Percentiles rank a stretch among this genome's conserved stretches.
Conservation (phyloP, 106 monocot genomes). For the Phalaenopsis equestris region DNA sequence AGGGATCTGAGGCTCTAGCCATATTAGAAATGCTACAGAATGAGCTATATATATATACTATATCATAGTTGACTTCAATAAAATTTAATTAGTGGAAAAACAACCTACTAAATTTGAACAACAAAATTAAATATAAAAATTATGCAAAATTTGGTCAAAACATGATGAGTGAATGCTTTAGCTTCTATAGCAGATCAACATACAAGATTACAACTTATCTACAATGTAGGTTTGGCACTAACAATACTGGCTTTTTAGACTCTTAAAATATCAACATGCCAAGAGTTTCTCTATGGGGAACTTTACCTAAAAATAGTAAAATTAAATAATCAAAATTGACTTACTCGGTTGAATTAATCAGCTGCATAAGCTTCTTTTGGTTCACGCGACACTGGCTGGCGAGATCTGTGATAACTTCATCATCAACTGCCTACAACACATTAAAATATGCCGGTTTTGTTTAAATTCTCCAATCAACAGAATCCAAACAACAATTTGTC, state of each 20-base stretch:
- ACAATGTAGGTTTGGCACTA: not conserved
- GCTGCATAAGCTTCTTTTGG: conserved; percentile 68
- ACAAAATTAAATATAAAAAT: not conserved
- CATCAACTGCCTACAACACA: conserved; percentile 62
- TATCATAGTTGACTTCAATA: no score
- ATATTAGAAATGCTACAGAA: no score
- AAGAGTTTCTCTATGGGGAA: not conserved
- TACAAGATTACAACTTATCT: not conserved
- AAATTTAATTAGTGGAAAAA: no score
- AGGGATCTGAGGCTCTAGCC: no score
- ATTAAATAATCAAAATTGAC: conserved; percentile 4
- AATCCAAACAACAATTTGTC: not conserved
- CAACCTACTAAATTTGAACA: not conserved
- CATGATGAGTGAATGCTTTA: not conserved
- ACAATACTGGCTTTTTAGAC: no score
- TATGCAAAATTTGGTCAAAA: no score
- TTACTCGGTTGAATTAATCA: conserved; percentile 67
- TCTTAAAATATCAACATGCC: not conserved
- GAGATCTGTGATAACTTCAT: conserved; percentile 86
- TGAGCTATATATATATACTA: no score
- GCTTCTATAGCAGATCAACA: not conserved
- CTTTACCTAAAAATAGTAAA: not conserved
- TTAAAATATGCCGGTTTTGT: not conserved
- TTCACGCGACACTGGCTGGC: conserved; percentile 65
- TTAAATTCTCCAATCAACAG: not conserved